These are phyloP conservation scores for Nannochloropsis oceanica DNA, from an alignment of 108 stramenopile genomes.

Conservation along the genomic window DNA sequence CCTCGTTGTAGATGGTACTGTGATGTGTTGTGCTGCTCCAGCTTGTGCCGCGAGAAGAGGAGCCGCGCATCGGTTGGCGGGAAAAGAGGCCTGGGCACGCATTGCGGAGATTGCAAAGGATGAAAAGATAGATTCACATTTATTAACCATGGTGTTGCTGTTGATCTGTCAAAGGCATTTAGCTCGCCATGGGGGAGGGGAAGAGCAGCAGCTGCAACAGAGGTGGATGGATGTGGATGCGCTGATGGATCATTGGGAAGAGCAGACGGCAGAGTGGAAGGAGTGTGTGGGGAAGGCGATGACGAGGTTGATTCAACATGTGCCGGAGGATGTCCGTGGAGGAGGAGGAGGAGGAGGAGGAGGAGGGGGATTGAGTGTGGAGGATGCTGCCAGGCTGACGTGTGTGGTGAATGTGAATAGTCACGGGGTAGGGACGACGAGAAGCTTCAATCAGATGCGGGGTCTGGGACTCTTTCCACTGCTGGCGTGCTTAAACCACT, in stretches of 20 bases:
- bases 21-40: not conserved
- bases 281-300: not conserved
- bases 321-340: conserved; percentile 1
- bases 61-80: not conserved
- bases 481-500: conserved; percentile 20
- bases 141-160: not conserved
- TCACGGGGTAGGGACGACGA: conserved; percentile 10
- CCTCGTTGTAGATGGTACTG: not conserved
- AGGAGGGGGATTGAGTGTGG: conserved; percentile 2
- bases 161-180: not conserved
- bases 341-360: not conserved
- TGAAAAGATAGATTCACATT: not conserved
- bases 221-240: not conserved
- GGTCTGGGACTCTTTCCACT: conserved; percentile 22
- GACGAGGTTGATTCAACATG: not conserved
- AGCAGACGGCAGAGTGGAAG: not conserved
- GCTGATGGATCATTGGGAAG: conserved; percentile 1
- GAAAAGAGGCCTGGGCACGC: not conserved
- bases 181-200: not conserved
- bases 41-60: conserved; percentile 1
- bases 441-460: not conserved
- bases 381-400: conserved; percentile 12
- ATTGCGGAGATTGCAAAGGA: not conserved
- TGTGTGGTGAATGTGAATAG: conserved; percentile 19
- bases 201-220: not conserved